Conservation (phyloP, 2,329 filamentous ascomycete genomes). For the Ramularia endophylla region DNA sequence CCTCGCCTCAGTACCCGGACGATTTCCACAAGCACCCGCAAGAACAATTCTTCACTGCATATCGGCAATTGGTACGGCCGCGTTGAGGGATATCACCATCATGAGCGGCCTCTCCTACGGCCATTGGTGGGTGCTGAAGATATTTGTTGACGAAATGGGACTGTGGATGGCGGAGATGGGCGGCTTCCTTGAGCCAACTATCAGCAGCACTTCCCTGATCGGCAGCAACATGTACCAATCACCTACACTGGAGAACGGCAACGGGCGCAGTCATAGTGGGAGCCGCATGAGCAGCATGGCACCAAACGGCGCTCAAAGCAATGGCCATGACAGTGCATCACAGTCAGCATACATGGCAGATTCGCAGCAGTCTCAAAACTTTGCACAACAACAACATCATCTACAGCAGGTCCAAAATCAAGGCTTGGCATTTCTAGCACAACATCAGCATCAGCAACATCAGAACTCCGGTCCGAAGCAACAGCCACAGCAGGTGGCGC, state of each 20-base stretch:
- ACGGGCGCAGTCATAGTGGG: conserved; percentile 21
- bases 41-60: conserved; percentile 71
- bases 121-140: conserved; percentile 94
- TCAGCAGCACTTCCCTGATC: conserved; percentile 5
- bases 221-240: conserved; percentile 18
- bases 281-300: conserved; percentile 31
- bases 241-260: conserved; percentile 22
- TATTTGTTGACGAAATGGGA: conserved; percentile 93
- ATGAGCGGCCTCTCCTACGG: conserved; percentile 73
- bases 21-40: conserved; percentile 68
- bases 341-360: conserved; percentile 17
- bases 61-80: conserved; percentile 67
- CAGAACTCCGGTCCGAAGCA: conserved; percentile 9
- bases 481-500: conserved; percentile 6
- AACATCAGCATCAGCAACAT: neutral
- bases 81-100: conserved; percentile 76
- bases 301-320: conserved; percentile 17
- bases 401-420: conserved; percentile 11
- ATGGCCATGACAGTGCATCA: conserved; percentile 9
- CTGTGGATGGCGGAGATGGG: conserved; percentile 84
- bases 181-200: conserved; percentile 63
- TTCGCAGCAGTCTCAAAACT: conserved; percentile 12
- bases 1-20: conserved; percentile 59
- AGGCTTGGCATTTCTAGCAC: conserved; percentile 11
- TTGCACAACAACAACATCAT: conserved; percentile 15